These are phyloP conservation scores for Boletus vinaceobasis DNA, from an alignment of 768 basidiomycete genomes.

Conservation along the genomic window DNA sequence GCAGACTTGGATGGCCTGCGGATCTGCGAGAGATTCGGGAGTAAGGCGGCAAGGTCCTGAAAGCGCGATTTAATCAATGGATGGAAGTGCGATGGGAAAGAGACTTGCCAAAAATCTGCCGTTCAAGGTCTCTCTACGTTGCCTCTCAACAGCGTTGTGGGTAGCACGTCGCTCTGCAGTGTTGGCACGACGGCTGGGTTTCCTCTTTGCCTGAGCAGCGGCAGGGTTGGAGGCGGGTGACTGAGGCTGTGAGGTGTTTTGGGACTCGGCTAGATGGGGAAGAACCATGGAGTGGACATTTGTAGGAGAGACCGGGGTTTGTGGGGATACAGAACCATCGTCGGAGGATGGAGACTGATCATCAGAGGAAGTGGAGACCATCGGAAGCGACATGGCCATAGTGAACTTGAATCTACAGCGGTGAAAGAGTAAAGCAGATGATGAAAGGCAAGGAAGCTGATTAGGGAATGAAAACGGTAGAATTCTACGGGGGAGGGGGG, in stretches of 20 bases:
- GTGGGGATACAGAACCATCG: slow-evolving; percentile 43
- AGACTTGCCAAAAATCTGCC: slow-evolving; percentile 77
- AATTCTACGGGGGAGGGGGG: slow-evolving; percentile 23
- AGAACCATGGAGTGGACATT: slow-evolving; percentile 35
- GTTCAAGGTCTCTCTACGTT: slow-evolving; percentile 90
- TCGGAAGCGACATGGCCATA: slow-evolving; percentile 40
- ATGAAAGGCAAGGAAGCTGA: slow-evolving; percentile 1
- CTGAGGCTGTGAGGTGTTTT: slow-evolving; percentile 19
- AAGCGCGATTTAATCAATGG: slow-evolving; percentile 15
- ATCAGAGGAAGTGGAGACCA: slow-evolving; percentile 37
- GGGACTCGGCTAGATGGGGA: slow-evolving; percentile 26
- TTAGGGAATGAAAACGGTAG: slow-evolving; percentile 15
- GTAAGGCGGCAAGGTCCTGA: slow-evolving; percentile 85
- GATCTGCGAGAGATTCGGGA: slow-evolving; percentile 87
- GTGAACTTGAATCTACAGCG: slow-evolving; percentile 14
- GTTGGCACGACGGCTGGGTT: slow-evolving; percentile 86
- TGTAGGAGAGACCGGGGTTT: slow-evolving; percentile 47
- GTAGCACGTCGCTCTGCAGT: slow-evolving; percentile 95
- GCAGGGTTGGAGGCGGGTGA: slow-evolving; percentile 24
- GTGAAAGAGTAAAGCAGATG: slow-evolving; percentile 6
- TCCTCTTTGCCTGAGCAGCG: slow-evolving; percentile 59
- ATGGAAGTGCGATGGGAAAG: slow-evolving; percentile 8
- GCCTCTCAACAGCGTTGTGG: slow-evolving; percentile 96
- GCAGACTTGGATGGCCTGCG: slow-evolving; percentile 94
- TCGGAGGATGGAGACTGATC: slow-evolving; percentile 41